These are phyloP conservation scores for Selaginella moellendorffii DNA, from an alignment of 75 land plant genomes.

Conservation along the genomic window DNA sequence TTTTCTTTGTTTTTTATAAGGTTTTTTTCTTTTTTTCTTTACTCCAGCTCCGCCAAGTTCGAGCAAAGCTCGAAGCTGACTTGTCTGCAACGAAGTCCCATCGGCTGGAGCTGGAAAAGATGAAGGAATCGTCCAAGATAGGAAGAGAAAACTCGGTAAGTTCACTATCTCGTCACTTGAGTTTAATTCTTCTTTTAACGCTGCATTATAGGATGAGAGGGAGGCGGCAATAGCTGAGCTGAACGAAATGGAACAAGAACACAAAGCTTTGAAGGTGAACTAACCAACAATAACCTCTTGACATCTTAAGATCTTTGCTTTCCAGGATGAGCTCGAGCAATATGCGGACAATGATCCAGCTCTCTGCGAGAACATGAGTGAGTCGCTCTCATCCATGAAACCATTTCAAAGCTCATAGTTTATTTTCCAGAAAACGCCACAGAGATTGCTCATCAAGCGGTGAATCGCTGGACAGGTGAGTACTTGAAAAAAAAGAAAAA, in stretches of 20 bases:
- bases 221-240: slow-evolving; percentile 52
- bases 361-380: slow-evolving; percentile 79
- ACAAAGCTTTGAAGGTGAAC: slow-evolving; percentile 46
- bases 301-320: slow-evolving; percentile 15
- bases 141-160: slow-evolving; percentile 89
- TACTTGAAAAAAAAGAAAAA: slow-evolving; percentile 64
- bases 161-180: slow-evolving; percentile 24
- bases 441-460: slow-evolving; percentile 57
- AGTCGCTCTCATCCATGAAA: slow-evolving; percentile 2
- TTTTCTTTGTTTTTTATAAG: not conserved
- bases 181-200: slow-evolving; percentile 38
- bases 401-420: not conserved
- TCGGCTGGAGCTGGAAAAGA: slow-evolving; percentile 33
- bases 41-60: slow-evolving; percentile 66
- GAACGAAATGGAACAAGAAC: slow-evolving; percentile 35
- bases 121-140: slow-evolving; percentile 42
- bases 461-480: slow-evolving; percentile 97
- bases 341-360: slow-evolving; percentile 95
- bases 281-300: not conserved
- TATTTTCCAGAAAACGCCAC: slow-evolving; percentile 39
- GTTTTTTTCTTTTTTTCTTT: not conserved
- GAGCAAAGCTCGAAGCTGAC: slow-evolving; percentile 61
- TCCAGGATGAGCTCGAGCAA: slow-evolving; percentile 52
- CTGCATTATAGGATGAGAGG: slow-evolving; percentile 43
- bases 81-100: slow-evolving; percentile 35